Percentiles rank a stretch among this genome's conserved stretches.
Evolutionary conservation across 2,329 filamentous ascomycete species (phyloP).

Genomic region (Alternaria conjuncta): DNA sequence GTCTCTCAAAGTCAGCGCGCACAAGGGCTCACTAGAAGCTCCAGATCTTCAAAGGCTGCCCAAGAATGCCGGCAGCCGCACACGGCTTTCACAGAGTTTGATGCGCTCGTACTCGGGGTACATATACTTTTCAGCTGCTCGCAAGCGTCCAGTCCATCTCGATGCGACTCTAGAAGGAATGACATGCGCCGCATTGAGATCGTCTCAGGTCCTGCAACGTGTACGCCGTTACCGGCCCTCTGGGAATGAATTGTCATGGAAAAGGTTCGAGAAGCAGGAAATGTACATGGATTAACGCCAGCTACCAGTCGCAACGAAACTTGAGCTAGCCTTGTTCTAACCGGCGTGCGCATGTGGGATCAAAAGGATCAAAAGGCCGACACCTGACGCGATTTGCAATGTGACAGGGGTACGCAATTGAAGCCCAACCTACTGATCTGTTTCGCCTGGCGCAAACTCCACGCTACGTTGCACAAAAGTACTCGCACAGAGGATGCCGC

Average conservation of each 20-base stretch:
- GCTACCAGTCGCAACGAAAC: slow-evolving; percentile 13
- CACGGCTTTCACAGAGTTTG: neutral
- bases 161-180: neutral
- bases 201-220: neutral
- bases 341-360: neutral
- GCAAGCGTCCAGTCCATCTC: neutral
- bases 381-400: neutral
- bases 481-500: neutral
- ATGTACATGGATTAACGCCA: slow-evolving; percentile 11
- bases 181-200: slow-evolving; percentile 3
- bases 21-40: neutral
- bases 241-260: slow-evolving; percentile 4
- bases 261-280: slow-evolving; percentile 8
- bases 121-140: neutral
- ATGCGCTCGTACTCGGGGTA: neutral
- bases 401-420: slow-evolving; percentile 1
- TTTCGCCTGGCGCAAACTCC: neutral
- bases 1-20: slow-evolving; percentile 4
- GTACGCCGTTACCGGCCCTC: neutral
- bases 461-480: neutral
- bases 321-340: slow-evolving; percentile 3
- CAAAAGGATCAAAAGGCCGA: neutral
- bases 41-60: neutral
- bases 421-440: neutral
- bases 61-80: neutral